These are phyloP conservation scores for Penicillium sp. DNA, from an alignment of 2,329 filamentous ascomycete species.

Conservation along the genomic window DNA sequence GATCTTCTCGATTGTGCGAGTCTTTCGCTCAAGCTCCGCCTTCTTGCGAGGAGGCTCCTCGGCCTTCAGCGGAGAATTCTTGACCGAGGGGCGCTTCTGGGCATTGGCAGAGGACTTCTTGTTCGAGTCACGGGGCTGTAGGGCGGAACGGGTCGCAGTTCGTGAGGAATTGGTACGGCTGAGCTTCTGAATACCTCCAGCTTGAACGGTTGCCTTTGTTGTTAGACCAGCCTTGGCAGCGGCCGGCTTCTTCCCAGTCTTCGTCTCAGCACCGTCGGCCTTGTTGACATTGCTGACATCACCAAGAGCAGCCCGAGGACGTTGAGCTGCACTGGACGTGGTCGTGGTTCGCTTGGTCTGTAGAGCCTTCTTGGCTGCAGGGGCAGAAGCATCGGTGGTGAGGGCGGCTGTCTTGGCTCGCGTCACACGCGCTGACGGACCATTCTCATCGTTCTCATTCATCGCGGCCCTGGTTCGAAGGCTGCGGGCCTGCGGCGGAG, in stretches of 20 bases:
- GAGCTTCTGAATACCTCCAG: slow-evolving; percentile 76
- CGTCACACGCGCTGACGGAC: slow-evolving; percentile 74
- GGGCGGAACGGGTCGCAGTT: slow-evolving; percentile 44
- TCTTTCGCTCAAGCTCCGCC: slow-evolving; percentile 53
- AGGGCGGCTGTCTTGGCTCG: slow-evolving; percentile 83
- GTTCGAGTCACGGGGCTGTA: slow-evolving; percentile 61
- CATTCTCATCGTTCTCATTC: slow-evolving; percentile 95
- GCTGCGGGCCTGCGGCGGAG: slow-evolving; percentile 57
- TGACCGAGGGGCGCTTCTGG: slow-evolving; percentile 58
- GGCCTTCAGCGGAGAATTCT: slow-evolving; percentile 54
- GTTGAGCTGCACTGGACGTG: slow-evolving; percentile 50
- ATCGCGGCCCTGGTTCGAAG: slow-evolving; percentile 70
- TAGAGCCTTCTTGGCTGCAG: slow-evolving; percentile 62
- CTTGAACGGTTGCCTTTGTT: slow-evolving; percentile 72
- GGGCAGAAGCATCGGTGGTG: slow-evolving; percentile 47
- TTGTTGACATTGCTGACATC: slow-evolving; percentile 96
- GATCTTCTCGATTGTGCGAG: background rate
- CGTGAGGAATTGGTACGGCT: slow-evolving; percentile 59
- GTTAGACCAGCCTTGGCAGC: slow-evolving; percentile 63
- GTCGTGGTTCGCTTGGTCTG: slow-evolving; percentile 66
- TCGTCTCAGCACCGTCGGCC: slow-evolving; percentile 52
- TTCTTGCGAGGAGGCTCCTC: slow-evolving; percentile 68
- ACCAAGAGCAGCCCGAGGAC: slow-evolving; percentile 79
- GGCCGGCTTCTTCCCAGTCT: slow-evolving; percentile 69
- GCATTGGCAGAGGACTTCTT: slow-evolving; percentile 63